Evolutionary conservation across 164 flowering plant genomes (phyloP), one percentile per base, ranked within the genome.

Genomic region (Cinnamomum micranthum): DNA sequence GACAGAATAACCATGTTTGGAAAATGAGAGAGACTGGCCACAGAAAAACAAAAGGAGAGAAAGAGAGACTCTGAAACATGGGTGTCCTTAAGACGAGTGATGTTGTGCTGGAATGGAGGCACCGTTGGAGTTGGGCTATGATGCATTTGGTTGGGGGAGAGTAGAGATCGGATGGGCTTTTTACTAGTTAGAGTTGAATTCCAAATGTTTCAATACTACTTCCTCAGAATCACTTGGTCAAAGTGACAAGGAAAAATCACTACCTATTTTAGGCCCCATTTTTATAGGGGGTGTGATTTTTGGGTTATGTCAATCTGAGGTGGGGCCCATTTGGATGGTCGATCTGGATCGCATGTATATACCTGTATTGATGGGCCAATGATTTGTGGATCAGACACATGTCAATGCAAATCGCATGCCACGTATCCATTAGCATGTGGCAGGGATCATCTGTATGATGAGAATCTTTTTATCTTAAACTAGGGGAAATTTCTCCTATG

Each of bases 121-220:
- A 67, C 47, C 69, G 69, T 15, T 27, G 47, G 47, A 72, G 71
- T 72, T 23, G 51, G 62, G 62, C 25, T 65, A 15, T 20, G 23
- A 55, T 9, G 71, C 60, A 76, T 55, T 75, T 85, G 77, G 76
- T 69, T 86, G 89, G 90, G 78, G 5, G 76, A 78, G 88, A 85
- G 85, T 73, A 31, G 76, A 70, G 33, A 14, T 83, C 77, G 91
- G 88, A 63, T 63, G 64, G 52, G 69, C 55, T 28, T 68, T 73
- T 74, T 41, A 19, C 69, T 2, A 1, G 69, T 67, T 68, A 47
- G 2, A 41, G 47, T 41, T 65, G 76, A 28, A 71, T 79, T 75
- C 81, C 84, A 77, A 64, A 64, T 10, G 14, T 25, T 64, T 19
- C 14, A 13, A 25, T 19, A 3, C 80, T 79, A 75, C 71, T 70